Conservation (phyloP, 768 basidiomycete species). For the Pleurotus pulmonarius region DNA sequence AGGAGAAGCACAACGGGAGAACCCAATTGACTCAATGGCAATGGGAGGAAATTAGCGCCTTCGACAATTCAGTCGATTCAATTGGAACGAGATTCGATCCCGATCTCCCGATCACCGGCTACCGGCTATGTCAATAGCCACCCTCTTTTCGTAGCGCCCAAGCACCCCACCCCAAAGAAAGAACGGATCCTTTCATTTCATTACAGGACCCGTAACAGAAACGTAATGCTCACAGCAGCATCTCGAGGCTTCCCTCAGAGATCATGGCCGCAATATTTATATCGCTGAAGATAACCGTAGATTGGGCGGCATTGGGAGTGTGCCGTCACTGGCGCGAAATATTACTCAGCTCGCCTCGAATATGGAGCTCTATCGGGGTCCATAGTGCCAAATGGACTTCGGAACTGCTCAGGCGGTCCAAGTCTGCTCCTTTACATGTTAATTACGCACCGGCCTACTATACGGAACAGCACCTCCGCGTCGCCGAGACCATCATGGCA, state of each 20-base stretch:
- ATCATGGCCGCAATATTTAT: neutral
- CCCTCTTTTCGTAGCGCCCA: no score
- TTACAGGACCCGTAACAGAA: no score
- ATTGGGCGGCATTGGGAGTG: neutral
- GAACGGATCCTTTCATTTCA: no score
- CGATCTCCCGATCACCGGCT: no score
- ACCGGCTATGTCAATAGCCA: no score
- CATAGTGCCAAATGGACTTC: neutral
- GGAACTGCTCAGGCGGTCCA: neutral
- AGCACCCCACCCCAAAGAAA: no score
- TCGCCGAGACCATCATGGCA: neutral
- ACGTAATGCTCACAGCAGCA: neutral
- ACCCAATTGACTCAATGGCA: no score
- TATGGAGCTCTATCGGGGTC: neutral
- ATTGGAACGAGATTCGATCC: no score
- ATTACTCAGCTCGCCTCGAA: neutral
- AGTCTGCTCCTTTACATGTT: neutral
- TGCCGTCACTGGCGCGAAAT: neutral
- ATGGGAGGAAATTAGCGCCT: no score
- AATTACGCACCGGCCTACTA: neutral
- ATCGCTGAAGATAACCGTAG: neutral
- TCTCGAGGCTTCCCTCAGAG: neutral
- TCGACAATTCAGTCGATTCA: no score
- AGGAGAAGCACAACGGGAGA: no score
- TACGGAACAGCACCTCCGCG: no score